Evolutionary conservation across 2,329 filamentous ascomycete genomes (phyloP), one percentile per base, ranked within the genome.

Genomic region (Aschersonia sp.): DNA sequence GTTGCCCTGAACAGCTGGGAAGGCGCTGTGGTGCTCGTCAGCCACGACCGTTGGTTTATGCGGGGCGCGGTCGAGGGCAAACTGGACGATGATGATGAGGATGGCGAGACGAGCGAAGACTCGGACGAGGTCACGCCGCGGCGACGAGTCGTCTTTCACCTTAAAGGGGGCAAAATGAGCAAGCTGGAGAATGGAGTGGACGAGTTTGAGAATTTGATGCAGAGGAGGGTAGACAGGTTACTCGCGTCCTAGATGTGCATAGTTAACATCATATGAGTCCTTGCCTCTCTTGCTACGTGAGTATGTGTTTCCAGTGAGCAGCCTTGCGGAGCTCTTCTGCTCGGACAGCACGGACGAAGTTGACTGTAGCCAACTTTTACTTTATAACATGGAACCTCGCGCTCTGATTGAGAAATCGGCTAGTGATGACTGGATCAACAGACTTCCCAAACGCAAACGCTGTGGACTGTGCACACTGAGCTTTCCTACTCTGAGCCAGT

Each of bases 31-130:
- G 65, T 94, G 40, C 66, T 92, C 5, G 81, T 92, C 5, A 87
- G 80, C 37, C 87, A 94, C 66, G 87, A 94, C 60, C 72, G 87
- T 33, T 94, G 85, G 72, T 83, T 94, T 56, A 75, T 92, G 65
- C 74, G 81, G 43, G 79, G 79, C 2, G 84, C 84, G 0, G 71
- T 92, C 1, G 56, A 69, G 50, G 61, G 61, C 4, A 52, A 53
- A 6, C 42, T 70, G 42, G 66, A 64, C 4, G 66, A 67, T 31
- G 35, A 37, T 31, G 35, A 37, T 12, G 30, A 62, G 1, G 62
- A 70, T 12, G 68, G 66, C 14, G 60, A 59, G 2, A 54, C 51
- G 1, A 54, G 53, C 1, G 57, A 58, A 0, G 70, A 70, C 3
- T 69, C 70, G 42, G 69, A 71, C 46, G 66, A 61, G n/a, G 52